These are phyloP conservation scores for Termitomyces sp. DNA, from an alignment of 768 basidiomycete genomes.

Conservation along the genomic window DNA sequence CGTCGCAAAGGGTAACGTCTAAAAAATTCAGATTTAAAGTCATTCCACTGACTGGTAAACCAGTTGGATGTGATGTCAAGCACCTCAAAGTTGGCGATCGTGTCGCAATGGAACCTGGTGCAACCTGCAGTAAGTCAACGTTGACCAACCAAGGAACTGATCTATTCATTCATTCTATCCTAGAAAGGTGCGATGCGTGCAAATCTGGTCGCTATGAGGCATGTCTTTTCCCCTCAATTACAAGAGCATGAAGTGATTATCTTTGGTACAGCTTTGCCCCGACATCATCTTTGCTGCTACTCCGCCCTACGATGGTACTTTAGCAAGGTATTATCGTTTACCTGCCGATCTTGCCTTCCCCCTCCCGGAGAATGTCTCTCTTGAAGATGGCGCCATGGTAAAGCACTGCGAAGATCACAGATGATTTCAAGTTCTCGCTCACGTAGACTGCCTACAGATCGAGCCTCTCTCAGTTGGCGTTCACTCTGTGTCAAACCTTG, in stretches of 20 bases:
- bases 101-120: slow-evolving; percentile 90
- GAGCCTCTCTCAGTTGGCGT: slow-evolving; percentile 92
- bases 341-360: slow-evolving; percentile 81
- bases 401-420: slow-evolving; percentile 4
- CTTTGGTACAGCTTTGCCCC: slow-evolving; percentile 60
- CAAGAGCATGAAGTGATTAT: background rate
- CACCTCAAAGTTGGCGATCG: slow-evolving; percentile 77
- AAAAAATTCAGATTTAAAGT: background rate
- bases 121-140: slow-evolving; percentile 57
- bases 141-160: background rate
- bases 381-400: slow-evolving; percentile 96
- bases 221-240: slow-evolving; percentile 8
- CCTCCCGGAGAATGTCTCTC: slow-evolving; percentile 75
- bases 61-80: slow-evolving; percentile 75
- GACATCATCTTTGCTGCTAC: slow-evolving; percentile 89
- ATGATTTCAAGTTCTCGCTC: background rate
- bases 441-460: slow-evolving; percentile 45
- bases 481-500: slow-evolving; percentile 80
- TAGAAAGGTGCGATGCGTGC: slow-evolving; percentile 68
- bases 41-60: background rate
- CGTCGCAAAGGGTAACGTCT: slow-evolving; percentile 51
- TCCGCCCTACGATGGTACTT: slow-evolving; percentile 89
- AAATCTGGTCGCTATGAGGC: slow-evolving; percentile 83
- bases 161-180: background rate
- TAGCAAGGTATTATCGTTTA: slow-evolving; percentile 79